Conservation (phyloP, 2,329 filamentous ascomycete genomes). For the Hymenoscyphus linearis region DNA sequence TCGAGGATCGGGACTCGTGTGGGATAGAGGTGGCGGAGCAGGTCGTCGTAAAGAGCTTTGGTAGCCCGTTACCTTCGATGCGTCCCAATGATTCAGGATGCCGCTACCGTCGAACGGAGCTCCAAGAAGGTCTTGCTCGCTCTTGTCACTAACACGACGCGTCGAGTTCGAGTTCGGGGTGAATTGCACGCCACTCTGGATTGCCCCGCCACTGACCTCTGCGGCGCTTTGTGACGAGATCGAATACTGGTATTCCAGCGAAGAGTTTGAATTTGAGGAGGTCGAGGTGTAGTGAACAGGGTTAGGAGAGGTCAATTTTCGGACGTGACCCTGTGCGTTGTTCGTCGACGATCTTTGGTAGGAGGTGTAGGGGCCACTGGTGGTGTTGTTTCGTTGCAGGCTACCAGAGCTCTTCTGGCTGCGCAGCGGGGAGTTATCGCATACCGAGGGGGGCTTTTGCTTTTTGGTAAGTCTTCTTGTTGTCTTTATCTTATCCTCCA, state of each 20-base stretch:
- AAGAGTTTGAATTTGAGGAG: constrained; percentile 28
- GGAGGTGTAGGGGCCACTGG: constrained; percentile 29
- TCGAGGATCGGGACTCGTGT: constrained; percentile 50
- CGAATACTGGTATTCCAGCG: constrained; percentile 29
- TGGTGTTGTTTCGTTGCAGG: background rate
- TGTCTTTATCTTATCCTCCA: constrained; percentile 29
- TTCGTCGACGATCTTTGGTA: background rate
- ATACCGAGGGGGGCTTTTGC: background rate
- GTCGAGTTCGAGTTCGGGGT: constrained; percentile 22
- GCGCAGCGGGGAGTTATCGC: background rate
- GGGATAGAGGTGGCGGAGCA: constrained; percentile 41
- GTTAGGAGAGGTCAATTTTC: constrained; percentile 40
- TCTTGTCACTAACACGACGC: constrained; percentile 39
- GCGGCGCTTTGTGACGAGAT: constrained; percentile 26
- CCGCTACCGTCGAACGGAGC: constrained; percentile 60
- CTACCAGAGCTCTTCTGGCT: background rate
- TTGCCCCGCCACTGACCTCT: constrained; percentile 22
- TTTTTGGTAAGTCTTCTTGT: constrained; percentile 47
- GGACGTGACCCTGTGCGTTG: constrained; percentile 29
- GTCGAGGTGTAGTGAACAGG: constrained; percentile 37
- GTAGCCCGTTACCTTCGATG: constrained; percentile 30
- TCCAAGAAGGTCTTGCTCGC: constrained; percentile 57
- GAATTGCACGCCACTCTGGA: constrained; percentile 28
- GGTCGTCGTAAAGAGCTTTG: constrained; percentile 35
- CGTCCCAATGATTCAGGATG: constrained; percentile 56